A percentile compares a stretch with the other conserved stretches of the same genome.
Conservation (phyloP, 495 filamentous ascomycete genomes). For the Stereocaulon alpinum region DNA sequence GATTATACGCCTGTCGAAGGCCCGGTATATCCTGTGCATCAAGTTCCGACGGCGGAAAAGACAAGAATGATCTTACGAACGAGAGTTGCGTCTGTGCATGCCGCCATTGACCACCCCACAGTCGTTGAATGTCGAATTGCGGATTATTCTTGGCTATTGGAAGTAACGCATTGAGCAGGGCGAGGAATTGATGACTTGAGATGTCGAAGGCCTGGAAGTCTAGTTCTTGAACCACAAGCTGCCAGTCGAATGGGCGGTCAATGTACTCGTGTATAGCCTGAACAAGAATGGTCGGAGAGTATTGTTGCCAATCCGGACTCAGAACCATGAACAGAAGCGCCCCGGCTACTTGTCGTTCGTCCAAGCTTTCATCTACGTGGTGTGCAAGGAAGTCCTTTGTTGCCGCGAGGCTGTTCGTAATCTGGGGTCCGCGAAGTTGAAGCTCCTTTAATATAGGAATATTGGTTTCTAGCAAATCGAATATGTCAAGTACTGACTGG, state of each 20-base stretch:
- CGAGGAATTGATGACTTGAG: slow-evolving; percentile 66
- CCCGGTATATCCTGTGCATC: slow-evolving; percentile 75
- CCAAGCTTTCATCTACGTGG: slow-evolving; percentile 57
- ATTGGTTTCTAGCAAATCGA: slow-evolving; percentile 53
- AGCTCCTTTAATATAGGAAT: slow-evolving; percentile 66
- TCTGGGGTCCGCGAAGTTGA: slow-evolving; percentile 58
- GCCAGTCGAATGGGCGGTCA: slow-evolving; percentile 63
- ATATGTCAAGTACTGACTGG: slow-evolving; percentile 60
- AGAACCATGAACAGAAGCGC: slow-evolving; percentile 76
- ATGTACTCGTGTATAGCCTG: slow-evolving; percentile 46
- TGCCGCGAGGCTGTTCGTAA: slow-evolving; percentile 43
- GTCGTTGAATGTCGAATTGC: slow-evolving; percentile 61
- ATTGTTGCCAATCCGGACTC: slow-evolving; percentile 52
- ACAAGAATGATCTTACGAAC: slow-evolving; percentile 74
- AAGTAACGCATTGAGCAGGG: slow-evolving; percentile 64
- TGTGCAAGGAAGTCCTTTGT: slow-evolving; percentile 54
- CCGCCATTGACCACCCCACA: slow-evolving; percentile 90
- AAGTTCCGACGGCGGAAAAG: slow-evolving; percentile 56
- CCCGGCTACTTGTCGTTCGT: slow-evolving; percentile 70
- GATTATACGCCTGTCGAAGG: slow-evolving; percentile 64
- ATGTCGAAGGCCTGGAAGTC: slow-evolving; percentile 72
- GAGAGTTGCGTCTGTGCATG: slow-evolving; percentile 78
- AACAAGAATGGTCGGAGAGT: slow-evolving; percentile 66
- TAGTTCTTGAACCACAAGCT: slow-evolving; percentile 66
- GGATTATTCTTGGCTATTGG: slow-evolving; percentile 53